Conservation (phyloP, 352 stramenopile genomes). For the Globisporangium okanoganense region DNA sequence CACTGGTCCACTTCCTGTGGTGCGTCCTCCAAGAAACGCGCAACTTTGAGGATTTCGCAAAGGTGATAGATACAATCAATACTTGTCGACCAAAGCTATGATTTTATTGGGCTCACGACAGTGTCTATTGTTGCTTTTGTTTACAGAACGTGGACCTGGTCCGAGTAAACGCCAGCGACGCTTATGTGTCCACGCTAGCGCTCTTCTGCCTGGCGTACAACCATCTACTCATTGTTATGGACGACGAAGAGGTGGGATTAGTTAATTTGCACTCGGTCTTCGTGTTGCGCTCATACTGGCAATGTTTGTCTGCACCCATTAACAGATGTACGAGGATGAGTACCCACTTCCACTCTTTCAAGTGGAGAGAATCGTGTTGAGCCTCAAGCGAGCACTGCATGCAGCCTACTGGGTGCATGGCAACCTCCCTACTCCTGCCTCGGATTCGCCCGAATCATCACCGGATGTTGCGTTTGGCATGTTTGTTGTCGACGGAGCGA, state of each 20-base stretch:
- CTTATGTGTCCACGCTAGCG: constrained; percentile 42
- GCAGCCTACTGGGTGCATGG: constrained; percentile 48
- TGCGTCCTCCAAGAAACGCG: constrained; percentile 54
- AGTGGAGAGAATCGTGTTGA: constrained; percentile 55
- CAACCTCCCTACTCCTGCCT: constrained; percentile 20
- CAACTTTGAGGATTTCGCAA: constrained; percentile 46
- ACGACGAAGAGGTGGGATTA: constrained; percentile 59
- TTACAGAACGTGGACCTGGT: constrained; percentile 43
- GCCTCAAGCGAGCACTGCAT: constrained; percentile 55
- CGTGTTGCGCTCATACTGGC: constrained; percentile 2
- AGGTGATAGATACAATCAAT: constrained; percentile 21
- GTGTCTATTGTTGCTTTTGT: constrained; percentile 9
- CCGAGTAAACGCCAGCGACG: constrained; percentile 29
- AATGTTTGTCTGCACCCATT: neutral
- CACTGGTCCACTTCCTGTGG: constrained; percentile 55
- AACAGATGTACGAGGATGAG: constrained; percentile 64
- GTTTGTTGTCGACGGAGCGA: constrained; percentile 52
- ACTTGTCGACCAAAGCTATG: neutral
- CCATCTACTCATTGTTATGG: constrained; percentile 58
- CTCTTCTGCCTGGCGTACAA: constrained; percentile 62
- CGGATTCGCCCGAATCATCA: constrained; percentile 17
- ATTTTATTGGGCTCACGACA: neutral
- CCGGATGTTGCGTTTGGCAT: constrained; percentile 36
- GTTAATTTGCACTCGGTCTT: neutral
- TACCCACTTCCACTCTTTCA: constrained; percentile 65